phyloP scores from a whole-genome alignment of 139 green algal species.

The Parachlorella kessleri region DNA sequence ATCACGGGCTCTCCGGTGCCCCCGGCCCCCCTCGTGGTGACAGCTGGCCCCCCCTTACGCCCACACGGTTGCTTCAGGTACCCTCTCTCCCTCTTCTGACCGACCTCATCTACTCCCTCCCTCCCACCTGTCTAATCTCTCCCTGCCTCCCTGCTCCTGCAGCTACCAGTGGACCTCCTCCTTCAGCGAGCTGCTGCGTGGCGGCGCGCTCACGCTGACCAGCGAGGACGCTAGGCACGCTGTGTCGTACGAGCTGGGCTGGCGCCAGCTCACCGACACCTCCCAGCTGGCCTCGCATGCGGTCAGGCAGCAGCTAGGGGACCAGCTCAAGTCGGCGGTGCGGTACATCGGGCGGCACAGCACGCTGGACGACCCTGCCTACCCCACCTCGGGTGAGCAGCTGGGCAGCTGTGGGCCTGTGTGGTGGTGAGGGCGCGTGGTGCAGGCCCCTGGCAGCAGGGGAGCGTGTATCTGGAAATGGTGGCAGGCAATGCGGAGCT shows the following conservation, averaged over 20 bases:
- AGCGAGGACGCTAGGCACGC: conserved; percentile 52
- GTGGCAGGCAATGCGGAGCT: no score
- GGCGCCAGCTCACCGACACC: conserved; percentile 58
- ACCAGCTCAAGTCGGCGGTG: conserved; percentile 71
- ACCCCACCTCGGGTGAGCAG: conserved; percentile 14
- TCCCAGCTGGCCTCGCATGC: conserved; percentile 42
- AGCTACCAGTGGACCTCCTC: conserved; percentile 44
- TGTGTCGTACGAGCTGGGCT: conserved; percentile 73
- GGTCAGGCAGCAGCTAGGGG: conserved; percentile 61
- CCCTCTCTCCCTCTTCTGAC: no score
- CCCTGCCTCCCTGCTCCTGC: no score
- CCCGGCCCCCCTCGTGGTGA: no score
- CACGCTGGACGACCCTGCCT: conserved; percentile 30
- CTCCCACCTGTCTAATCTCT: no score
- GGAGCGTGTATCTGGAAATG: background rate
- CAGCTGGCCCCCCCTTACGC: no score
- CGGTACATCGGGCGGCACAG: conserved; percentile 42
- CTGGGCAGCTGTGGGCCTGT: no score
- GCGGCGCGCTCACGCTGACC: conserved; percentile 40
- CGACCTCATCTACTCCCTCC: no score
- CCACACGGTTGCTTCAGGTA: no score
- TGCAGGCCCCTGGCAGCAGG: background rate
- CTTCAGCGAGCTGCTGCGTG: conserved; percentile 51
- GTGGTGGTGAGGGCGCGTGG: no score
- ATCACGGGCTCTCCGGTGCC: no score